Percentiles rank a stretch among this genome's conserved stretches.
phyloP scores from a whole-genome alignment of 2,329 filamentous ascomycete species.

The Colletotrichum sp. region DNA sequence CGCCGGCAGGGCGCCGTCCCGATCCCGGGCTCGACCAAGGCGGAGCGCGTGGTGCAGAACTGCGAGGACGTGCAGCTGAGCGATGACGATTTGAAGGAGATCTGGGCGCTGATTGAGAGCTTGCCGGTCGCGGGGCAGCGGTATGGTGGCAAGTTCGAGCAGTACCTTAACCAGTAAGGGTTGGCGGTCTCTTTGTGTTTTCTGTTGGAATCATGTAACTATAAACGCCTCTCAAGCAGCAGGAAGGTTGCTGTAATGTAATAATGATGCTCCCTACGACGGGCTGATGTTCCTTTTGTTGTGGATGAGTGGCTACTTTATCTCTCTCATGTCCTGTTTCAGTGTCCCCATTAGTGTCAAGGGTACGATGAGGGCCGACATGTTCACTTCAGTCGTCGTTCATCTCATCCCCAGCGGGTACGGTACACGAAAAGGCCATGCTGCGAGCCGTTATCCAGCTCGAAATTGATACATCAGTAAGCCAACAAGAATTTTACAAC shows the following conservation, averaged over 20 bases:
- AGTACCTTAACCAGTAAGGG: background rate
- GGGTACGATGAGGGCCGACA: background rate
- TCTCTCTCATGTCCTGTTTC: background rate
- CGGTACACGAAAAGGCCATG: background rate
- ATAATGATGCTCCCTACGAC: background rate
- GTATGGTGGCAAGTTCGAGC: conserved; percentile 35
- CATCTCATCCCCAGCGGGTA: background rate
- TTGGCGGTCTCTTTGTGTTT: background rate
- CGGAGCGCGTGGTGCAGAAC: conserved; percentile 65
- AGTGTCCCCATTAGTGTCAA: background rate
- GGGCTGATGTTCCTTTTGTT: background rate
- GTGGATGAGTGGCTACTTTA: background rate
- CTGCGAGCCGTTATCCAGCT: background rate
- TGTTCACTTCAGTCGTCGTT: background rate
- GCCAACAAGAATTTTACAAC: background rate
- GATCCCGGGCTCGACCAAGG: conserved; percentile 68
- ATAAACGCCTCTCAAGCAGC: background rate
- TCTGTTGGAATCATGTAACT: background rate
- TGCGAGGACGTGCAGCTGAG: conserved; percentile 51
- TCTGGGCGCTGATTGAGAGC: conserved; percentile 52
- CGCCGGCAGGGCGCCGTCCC: conserved; percentile 60
- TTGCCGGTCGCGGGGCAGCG: conserved; percentile 52
- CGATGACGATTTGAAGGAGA: conserved; percentile 52
- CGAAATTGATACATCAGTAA: background rate
- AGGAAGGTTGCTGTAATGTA: background rate